These are phyloP conservation scores for Sarocladium strictum DNA, from an alignment of 2,329 filamentous ascomycete species.

Conservation along the genomic window DNA sequence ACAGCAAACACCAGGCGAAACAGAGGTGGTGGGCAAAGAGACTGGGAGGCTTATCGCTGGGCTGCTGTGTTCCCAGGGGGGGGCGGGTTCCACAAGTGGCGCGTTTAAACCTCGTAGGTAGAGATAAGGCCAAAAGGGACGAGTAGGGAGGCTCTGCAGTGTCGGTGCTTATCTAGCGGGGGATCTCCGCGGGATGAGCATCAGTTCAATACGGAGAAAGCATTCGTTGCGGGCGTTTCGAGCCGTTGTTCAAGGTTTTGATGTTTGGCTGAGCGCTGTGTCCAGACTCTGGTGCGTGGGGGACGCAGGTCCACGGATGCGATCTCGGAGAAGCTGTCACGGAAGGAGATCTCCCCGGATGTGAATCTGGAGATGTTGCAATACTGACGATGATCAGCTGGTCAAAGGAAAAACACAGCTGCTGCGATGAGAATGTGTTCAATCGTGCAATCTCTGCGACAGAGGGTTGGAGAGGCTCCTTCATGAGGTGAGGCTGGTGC, in stretches of 20 bases:
- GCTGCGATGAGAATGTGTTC: too few relatives aligned
- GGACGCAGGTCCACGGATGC: background rate
- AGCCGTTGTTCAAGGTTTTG: background rate
- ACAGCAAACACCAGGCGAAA: too few relatives aligned
- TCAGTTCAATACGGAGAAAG: background rate
- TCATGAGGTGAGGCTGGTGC: background rate
- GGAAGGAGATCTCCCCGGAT: constrained; percentile 1
- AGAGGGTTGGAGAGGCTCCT: background rate
- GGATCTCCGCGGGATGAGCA: constrained; percentile 8
- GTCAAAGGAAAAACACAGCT: background rate
- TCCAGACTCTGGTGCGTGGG: background rate
- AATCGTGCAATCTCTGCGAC: background rate
- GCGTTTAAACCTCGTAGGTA: constrained; percentile 2
- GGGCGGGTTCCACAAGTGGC: constrained; percentile 7
- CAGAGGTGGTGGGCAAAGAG: background rate
- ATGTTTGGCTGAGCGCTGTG: background rate
- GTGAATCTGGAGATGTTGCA: background rate
- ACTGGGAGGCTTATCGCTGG: background rate
- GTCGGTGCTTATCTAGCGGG: constrained; percentile 2
- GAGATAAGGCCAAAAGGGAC: background rate
- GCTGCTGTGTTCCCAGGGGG: background rate
- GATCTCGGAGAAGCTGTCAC: background rate
- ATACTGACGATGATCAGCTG: background rate
- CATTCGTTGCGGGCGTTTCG: constrained; percentile 1
- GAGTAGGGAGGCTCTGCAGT: background rate